These are phyloP conservation scores for Cordyceps cateniannulata DNA, from an alignment of 2,329 filamentous ascomycete species.

Conservation along the genomic window DNA sequence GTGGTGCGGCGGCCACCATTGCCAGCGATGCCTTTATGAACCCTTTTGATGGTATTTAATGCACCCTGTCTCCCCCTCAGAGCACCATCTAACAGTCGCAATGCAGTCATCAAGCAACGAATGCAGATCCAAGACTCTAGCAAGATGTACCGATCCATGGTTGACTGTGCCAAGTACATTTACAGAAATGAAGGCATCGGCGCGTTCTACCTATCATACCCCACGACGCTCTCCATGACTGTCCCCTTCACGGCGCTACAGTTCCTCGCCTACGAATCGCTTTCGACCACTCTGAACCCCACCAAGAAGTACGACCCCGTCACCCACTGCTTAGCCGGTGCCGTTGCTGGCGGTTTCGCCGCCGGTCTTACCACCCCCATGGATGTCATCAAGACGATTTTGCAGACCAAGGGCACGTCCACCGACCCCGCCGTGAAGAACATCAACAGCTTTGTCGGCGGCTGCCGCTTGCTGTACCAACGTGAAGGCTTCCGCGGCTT, in stretches of 20 bases:
- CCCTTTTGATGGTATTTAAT: slow-evolving; percentile 80
- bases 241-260: slow-evolving; percentile 96
- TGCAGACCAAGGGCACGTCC: slow-evolving; percentile 86
- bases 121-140: slow-evolving; percentile 98
- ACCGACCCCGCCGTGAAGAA: slow-evolving; percentile 72
- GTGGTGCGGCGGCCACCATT: slow-evolving; percentile 91
- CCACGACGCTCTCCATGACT: slow-evolving; percentile 96
- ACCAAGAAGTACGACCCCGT: slow-evolving; percentile 80
- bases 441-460: slow-evolving; percentile 76
- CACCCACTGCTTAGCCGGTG: slow-evolving; percentile 89
- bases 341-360: slow-evolving; percentile 85
- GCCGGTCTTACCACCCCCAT: slow-evolving; percentile 92
- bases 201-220: slow-evolving; percentile 97
- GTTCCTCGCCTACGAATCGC: slow-evolving; percentile 95
- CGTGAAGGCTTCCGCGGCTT: slow-evolving; percentile 83
- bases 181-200: slow-evolving; percentile 81
- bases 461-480: slow-evolving; percentile 72
- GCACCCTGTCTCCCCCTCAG: not conserved
- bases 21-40: slow-evolving; percentile 99
- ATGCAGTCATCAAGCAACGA: slow-evolving; percentile 90
- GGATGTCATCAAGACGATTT: slow-evolving; percentile 95
- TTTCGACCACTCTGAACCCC: slow-evolving; percentile 91
- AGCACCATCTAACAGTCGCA: not conserved
- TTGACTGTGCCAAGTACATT: slow-evolving; percentile 80
- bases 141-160: slow-evolving; percentile 74